Conservation (phyloP, 106 monocot genomes). For the Narthecium ossifragum region DNA sequence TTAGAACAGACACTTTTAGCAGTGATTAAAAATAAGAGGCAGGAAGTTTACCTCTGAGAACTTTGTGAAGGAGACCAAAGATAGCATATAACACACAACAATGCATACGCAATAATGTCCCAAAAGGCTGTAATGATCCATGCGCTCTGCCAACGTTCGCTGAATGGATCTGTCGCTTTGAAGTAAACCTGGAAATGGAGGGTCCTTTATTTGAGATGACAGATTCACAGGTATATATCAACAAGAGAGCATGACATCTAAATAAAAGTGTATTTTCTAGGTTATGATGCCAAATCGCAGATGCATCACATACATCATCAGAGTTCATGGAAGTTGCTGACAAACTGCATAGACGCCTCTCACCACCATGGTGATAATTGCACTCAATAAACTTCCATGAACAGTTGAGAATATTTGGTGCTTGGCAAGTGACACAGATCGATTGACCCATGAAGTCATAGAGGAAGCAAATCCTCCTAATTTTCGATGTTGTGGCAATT, state of each 20-base stretch:
- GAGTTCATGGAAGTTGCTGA: too few relatives aligned
- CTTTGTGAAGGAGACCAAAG: slow-evolving; percentile 96
- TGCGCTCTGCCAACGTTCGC: slow-evolving; percentile 92
- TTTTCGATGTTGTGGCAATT: too few relatives aligned
- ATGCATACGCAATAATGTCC: slow-evolving; percentile 65
- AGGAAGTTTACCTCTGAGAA: slow-evolving; percentile 67
- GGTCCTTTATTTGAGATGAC: slow-evolving; percentile 4
- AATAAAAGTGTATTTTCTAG: neutral
- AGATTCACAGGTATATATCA: neutral
- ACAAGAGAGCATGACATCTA: neutral
- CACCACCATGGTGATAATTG: too few relatives aligned
- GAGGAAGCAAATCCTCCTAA: too few relatives aligned
- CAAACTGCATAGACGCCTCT: too few relatives aligned
- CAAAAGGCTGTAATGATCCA: slow-evolving; percentile 98
- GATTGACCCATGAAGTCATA: too few relatives aligned
- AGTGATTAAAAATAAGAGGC: neutral
- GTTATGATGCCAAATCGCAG: too few relatives aligned
- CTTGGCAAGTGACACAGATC: too few relatives aligned
- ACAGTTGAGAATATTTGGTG: too few relatives aligned
- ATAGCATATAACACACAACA: slow-evolving; percentile 78
- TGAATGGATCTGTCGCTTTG: slow-evolving; percentile 93
- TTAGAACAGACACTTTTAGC: neutral
- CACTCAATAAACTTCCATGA: too few relatives aligned
- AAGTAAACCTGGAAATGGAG: slow-evolving; percentile 62
- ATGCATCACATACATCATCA: too few relatives aligned